Conservation (phyloP, 2,329 filamentous ascomycete species). For the Aspergillus vadensis region DNA sequence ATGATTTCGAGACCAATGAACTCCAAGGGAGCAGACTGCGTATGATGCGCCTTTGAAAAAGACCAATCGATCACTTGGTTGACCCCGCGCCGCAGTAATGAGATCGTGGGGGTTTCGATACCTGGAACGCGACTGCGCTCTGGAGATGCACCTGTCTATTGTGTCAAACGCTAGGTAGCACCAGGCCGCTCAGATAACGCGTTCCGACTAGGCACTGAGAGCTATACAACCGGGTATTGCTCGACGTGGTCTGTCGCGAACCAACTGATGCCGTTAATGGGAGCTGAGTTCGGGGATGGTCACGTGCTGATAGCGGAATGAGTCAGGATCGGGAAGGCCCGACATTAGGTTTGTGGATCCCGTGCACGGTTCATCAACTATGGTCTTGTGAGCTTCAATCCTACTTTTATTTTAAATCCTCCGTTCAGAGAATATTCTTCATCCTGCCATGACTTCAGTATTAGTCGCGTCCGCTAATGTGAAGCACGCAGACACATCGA, state of each 20-base stretch:
- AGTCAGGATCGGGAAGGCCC: slow-evolving; percentile 7
- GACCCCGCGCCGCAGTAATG: neutral
- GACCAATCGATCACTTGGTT: neutral
- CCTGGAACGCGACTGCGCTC: no score
- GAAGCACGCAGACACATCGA: no score
- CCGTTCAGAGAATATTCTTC: no score
- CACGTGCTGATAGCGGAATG: slow-evolving; percentile 13
- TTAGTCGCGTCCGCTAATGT: no score
- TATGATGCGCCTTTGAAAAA: neutral
- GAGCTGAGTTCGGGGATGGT: neutral
- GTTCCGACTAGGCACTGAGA: neutral
- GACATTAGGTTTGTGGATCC: no score
- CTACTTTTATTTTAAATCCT: no score
- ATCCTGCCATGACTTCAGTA: no score
- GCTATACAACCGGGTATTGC: neutral
- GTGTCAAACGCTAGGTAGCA: neutral
- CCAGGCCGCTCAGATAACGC: neutral
- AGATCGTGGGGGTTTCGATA: neutral
- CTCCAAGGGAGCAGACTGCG: neutral
- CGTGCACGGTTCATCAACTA: no score
- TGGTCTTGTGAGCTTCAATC: no score
- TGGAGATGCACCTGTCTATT: neutral
- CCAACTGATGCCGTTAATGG: neutral
- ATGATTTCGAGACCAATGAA: slow-evolving; percentile 15
- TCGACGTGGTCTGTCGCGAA: neutral